Conservation (phyloP, 441 rosid species). For the Pelargonium citronellum region DNA sequence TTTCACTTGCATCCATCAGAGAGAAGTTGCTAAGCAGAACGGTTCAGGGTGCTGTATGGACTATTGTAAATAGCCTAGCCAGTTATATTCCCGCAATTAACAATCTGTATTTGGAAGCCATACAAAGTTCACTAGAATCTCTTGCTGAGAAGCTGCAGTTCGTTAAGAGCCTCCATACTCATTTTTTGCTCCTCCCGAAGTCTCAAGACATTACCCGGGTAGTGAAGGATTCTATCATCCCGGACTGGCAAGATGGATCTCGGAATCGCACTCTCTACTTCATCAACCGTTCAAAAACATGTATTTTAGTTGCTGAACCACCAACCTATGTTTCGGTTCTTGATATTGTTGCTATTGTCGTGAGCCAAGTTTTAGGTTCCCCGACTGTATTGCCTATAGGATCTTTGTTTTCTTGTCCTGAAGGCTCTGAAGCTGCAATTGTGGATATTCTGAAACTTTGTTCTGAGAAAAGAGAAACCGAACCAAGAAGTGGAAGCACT, state of each 20-base stretch:
- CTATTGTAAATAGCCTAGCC: conserved; percentile 42
- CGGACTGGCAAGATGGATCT: conserved; percentile 61
- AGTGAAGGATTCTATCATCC: conserved; percentile 51
- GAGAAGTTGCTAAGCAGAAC: conserved; percentile 63
- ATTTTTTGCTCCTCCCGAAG: conserved; percentile 67
- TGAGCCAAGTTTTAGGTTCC: conserved; percentile 77
- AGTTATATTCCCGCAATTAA: conserved; percentile 30
- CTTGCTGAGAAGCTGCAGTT: conserved; percentile 69
- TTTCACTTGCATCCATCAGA: conserved; percentile 46
- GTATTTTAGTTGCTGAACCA: conserved; percentile 76
- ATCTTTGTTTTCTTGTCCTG: conserved; percentile 71
- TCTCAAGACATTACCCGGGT: conserved; percentile 56
- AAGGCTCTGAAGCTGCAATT: conserved; percentile 66
- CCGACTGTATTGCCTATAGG: conserved; percentile 69
- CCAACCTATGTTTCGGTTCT: conserved; percentile 65
- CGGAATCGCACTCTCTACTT: conserved; percentile 65
- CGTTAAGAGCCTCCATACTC: conserved; percentile 64
- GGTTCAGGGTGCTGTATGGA: conserved; percentile 69
- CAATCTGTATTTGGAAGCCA: conserved; percentile 38
- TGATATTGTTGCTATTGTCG: conserved; percentile 73
- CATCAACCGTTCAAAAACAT: conserved; percentile 46
- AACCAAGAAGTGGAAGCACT: conserved; percentile 31
- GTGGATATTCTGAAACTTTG: conserved; percentile 50
- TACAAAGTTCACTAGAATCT: conserved; percentile 47
- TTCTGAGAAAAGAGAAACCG: conserved; percentile 49